Evolutionary conservation across 1,139 yeast species (phyloP).

Genomic region (Nadsonia starkeyi-henricii): DNA sequence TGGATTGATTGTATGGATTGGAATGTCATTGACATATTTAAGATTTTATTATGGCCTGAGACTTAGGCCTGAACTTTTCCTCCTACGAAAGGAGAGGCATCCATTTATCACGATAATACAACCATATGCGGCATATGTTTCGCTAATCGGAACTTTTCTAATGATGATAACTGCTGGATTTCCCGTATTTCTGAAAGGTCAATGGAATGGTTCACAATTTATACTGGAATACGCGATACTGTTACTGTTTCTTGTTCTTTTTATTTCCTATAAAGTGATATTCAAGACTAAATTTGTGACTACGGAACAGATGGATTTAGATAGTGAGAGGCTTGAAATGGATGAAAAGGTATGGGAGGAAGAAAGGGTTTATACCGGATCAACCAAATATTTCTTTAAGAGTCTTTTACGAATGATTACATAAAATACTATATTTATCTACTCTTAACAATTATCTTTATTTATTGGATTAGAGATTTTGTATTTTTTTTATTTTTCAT

Average conservation of each 20-base stretch:
- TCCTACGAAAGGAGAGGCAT: neutral
- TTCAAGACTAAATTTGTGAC: neutral
- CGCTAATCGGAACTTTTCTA: neutral
- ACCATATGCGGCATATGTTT: neutral
- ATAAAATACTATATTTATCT: too few relatives aligned
- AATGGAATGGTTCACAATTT: neutral
- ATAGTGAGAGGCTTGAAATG: neutral
- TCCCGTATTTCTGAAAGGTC: neutral
- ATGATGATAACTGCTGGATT: neutral
- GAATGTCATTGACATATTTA: neutral
- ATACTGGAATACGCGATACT: neutral
- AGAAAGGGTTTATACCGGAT: neutral
- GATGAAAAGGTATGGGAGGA: neutral
- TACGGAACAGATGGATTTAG: neutral
- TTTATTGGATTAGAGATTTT: too few relatives aligned
- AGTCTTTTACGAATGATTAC: neutral
- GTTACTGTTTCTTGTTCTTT: neutral
- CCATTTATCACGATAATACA: neutral
- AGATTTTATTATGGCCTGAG: neutral
- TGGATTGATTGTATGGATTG: neutral
- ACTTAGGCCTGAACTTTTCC: neutral
- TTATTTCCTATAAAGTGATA: conserved; percentile 9
- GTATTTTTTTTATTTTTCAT: too few relatives aligned
- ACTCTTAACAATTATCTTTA: too few relatives aligned
- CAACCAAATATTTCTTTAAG: neutral